Evolutionary conservation across 139 green algal genomes (phyloP).

Genomic region (Asterochloris sp.): DNA sequence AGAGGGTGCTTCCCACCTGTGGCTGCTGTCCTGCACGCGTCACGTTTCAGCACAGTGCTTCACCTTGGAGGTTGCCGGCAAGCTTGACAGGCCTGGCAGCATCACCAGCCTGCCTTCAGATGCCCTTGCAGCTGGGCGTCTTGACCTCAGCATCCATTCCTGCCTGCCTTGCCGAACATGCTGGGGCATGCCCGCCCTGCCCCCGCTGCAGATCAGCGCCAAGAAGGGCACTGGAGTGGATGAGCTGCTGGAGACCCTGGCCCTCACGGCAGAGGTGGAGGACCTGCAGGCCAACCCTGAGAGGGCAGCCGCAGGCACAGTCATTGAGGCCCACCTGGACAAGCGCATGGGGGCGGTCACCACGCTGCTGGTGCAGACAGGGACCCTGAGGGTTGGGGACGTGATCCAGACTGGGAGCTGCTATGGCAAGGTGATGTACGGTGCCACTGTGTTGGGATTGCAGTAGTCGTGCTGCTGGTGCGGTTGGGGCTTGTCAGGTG

Average conservation of each 20-base stretch:
- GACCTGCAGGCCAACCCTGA: slow-evolving; percentile 78
- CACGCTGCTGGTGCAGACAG: slow-evolving; percentile 87
- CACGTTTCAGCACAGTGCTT: no score
- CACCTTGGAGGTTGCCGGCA: no score
- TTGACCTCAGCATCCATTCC: no score
- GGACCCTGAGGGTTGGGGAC: slow-evolving; percentile 87
- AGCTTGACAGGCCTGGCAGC: no score
- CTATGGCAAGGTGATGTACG: slow-evolving; percentile 70
- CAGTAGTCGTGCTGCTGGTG: no score
- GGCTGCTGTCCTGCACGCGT: no score
- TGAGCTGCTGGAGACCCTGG: slow-evolving; percentile 77
- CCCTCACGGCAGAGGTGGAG: slow-evolving; percentile 83
- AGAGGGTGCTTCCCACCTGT: no score
- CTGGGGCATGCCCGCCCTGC: neutral
- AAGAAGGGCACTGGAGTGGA: slow-evolving; percentile 85
- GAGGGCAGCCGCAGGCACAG: slow-evolving; percentile 71
- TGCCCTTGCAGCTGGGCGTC: no score
- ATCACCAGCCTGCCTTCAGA: no score
- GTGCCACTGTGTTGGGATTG: no score
- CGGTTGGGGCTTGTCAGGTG: no score
- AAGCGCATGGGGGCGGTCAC: slow-evolving; percentile 74
- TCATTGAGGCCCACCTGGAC: slow-evolving; percentile 95
- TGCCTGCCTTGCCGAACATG: neutral
- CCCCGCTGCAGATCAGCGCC: slow-evolving; percentile 59
- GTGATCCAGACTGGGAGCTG: slow-evolving; percentile 65